A percentile compares a stretch with the other conserved stretches of the same genome.
phyloP scores from a whole-genome alignment of 176 grass and related monocot genomes.

The Coix lacrymajobi region DNA sequence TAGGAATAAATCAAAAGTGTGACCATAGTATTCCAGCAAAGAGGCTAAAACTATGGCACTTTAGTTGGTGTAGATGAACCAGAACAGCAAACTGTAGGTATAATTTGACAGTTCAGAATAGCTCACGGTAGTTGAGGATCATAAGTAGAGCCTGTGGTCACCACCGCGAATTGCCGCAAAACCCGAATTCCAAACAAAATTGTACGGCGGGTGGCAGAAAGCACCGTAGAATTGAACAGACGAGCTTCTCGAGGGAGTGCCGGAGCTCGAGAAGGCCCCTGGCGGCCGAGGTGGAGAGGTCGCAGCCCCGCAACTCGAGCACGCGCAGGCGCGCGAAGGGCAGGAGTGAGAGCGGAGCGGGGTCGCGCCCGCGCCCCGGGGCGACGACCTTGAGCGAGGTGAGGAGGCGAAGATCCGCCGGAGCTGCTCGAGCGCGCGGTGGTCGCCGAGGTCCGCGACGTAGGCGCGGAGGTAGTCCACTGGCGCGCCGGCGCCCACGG shows the following conservation, averaged over 20 bases:
- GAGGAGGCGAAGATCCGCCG: slow-evolving; percentile 79
- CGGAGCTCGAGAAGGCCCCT: slow-evolving; percentile 82
- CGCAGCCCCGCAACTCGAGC: slow-evolving; percentile 73
- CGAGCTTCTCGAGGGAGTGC: slow-evolving; percentile 72
- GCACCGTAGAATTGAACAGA: slow-evolving; percentile 90
- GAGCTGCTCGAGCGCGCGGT: slow-evolving; percentile 92
- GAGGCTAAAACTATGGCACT: not conserved
- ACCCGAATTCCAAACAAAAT: not conserved
- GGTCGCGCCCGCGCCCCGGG: slow-evolving; percentile 52
- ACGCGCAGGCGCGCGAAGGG: slow-evolving; percentile 69
- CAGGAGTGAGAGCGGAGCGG: slow-evolving; percentile 68
- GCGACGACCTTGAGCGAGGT: slow-evolving; percentile 80
- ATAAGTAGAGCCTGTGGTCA: not conserved
- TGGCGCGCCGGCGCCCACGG: slow-evolving; percentile 75
- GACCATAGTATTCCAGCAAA: not conserved
- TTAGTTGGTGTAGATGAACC: slow-evolving; percentile 15
- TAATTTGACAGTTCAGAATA: slow-evolving; percentile 7
- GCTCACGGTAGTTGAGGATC: not conserved
- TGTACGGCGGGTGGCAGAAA: not conserved
- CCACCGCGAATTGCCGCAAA: not conserved
- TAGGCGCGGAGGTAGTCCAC: slow-evolving; percentile 98
- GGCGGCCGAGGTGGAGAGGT: slow-evolving; percentile 69
- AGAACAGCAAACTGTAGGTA: slow-evolving; percentile 19
- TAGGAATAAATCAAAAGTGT: slow-evolving; percentile 30
- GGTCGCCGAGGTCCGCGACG: slow-evolving; percentile 88